These are phyloP conservation scores for Stephania cephalantha DNA, from an alignment of 164 flowering plant species.

Conservation along the genomic window DNA sequence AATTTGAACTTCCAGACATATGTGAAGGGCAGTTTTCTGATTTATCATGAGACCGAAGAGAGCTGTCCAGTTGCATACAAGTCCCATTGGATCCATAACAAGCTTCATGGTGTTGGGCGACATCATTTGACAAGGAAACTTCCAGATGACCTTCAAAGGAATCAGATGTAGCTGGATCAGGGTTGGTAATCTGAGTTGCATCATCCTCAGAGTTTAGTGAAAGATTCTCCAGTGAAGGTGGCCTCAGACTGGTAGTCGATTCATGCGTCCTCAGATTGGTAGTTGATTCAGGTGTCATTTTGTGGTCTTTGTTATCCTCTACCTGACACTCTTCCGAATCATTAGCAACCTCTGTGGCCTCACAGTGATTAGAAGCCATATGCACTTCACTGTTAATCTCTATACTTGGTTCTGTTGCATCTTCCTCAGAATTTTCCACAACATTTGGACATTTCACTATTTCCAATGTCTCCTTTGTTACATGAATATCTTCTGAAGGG, in stretches of 20 bases:
- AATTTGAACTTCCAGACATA: slow-evolving; percentile 18
- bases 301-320: slow-evolving; percentile 16
- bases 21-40: slow-evolving; percentile 10
- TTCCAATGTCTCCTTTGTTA: slow-evolving; percentile 13
- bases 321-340: slow-evolving; percentile 13
- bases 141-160: slow-evolving; percentile 19
- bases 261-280: slow-evolving; percentile 19
- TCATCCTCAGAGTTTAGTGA: slow-evolving; percentile 29
- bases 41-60: slow-evolving; percentile 14
- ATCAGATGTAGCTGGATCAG: slow-evolving; percentile 9
- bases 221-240: slow-evolving; percentile 33
- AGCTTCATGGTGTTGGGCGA: background rate
- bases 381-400: slow-evolving; percentile 15
- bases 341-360: slow-evolving; percentile 11
- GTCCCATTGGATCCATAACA: slow-evolving; percentile 4
- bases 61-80: slow-evolving; percentile 13
- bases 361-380: slow-evolving; percentile 14
- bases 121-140: slow-evolving; percentile 18
- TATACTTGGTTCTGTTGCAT: slow-evolving; percentile 8
- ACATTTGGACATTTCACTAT: slow-evolving; percentile 15
- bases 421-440: slow-evolving; percentile 18
- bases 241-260: slow-evolving; percentile 21
- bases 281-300: slow-evolving; percentile 18
- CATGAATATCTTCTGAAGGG: slow-evolving; percentile 19
- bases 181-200: slow-evolving; percentile 16